Conservation (phyloP, 108 stramenopile genomes). For the Nitzschia putrida region DNA sequence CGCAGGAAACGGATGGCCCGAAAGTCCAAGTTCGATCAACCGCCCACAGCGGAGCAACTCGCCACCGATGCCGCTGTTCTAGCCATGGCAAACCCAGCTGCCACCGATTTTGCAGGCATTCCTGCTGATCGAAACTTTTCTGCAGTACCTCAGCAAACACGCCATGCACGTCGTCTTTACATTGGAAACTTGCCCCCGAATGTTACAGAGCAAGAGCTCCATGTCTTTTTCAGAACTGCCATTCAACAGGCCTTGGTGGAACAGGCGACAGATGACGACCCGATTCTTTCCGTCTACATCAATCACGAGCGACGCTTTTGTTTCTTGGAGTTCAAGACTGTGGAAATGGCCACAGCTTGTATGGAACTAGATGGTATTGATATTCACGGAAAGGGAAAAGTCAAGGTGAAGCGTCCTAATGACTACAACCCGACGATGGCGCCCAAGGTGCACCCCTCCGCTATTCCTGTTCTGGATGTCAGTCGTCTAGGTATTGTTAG, state of each 20-base stretch:
- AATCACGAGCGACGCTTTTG: slow-evolving; percentile 92
- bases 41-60: slow-evolving; percentile 69
- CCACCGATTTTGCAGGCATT: slow-evolving; percentile 46
- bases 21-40: slow-evolving; percentile 68
- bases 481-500: slow-evolving; percentile 85
- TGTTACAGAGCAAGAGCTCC: slow-evolving; percentile 79
- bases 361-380: slow-evolving; percentile 89
- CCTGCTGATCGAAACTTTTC: slow-evolving; percentile 35
- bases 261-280: slow-evolving; percentile 55
- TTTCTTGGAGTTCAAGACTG: slow-evolving; percentile 93
- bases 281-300: slow-evolving; percentile 92
- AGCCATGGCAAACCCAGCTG: slow-evolving; percentile 38
- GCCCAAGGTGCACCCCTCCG: slow-evolving; percentile 60
- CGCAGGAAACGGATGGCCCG: slow-evolving; percentile 70
- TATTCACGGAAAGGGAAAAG: slow-evolving; percentile 76
- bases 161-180: slow-evolving; percentile 95
- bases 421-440: slow-evolving; percentile 91
- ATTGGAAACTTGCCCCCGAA: slow-evolving; percentile 88
- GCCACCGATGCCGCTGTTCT: slow-evolving; percentile 55
- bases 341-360: slow-evolving; percentile 93
- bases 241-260: slow-evolving; percentile 60
- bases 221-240: slow-evolving; percentile 82
- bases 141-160: slow-evolving; percentile 82
- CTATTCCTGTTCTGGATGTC: slow-evolving; percentile 66
- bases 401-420: slow-evolving; percentile 95